Base-by-base conservation (phyloP, 371 early-diverging fungal species). In the Coemansia sp. region DNA sequence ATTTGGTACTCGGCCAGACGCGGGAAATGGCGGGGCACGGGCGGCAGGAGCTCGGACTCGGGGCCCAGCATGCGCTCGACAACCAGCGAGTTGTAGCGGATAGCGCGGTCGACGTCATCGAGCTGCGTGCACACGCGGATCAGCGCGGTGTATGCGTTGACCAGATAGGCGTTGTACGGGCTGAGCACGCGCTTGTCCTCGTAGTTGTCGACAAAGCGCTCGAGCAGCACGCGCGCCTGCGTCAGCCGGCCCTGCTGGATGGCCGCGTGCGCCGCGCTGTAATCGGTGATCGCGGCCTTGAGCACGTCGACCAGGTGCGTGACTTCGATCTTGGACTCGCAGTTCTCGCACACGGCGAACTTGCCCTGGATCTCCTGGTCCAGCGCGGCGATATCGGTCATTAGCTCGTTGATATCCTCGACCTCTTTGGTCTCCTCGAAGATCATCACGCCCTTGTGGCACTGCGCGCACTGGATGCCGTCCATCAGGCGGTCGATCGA, bases 401-500 rank as follows among this genome's bases (percentile, higher is more conserved):
- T 81, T 56, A 60, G 76, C 71, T 69, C 88, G 80, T 69, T 77
- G 63, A 56, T 83, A 68, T 66, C 88, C 80, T 61, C 68, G 34
- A 77, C 82, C 79, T 76, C 79, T 62, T 63, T 65, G 58, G 62
- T 69, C 59, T 67, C 78, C 71, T 77, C 75, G 51, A 86, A 83
- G 50, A 86, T 79, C 80, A 87, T 86, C n/a, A 89, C 86, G 47
- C 86, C 90, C 12, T 63, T 59, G 63, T 77, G 66, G 69, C 90
- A 89, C 63, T 69, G 39, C 30, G 64, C 62, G 70, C 90, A 89
- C 38, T 84, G 76, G 52, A 88, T 80, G 34, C 90, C 87, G 56
- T 85, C 84, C 74, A 89, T 71, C 40, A 82, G 84, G 4, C 88
- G 82, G 65, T 90, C 90, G 2, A 85, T 82, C 6, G 88, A 87